Percentiles rank a stretch among this genome's conserved stretches.
These are phyloP conservation scores for Talaromyces sp. DNA, from an alignment of 2,329 filamentous ascomycete species.

Conservation along the genomic window DNA sequence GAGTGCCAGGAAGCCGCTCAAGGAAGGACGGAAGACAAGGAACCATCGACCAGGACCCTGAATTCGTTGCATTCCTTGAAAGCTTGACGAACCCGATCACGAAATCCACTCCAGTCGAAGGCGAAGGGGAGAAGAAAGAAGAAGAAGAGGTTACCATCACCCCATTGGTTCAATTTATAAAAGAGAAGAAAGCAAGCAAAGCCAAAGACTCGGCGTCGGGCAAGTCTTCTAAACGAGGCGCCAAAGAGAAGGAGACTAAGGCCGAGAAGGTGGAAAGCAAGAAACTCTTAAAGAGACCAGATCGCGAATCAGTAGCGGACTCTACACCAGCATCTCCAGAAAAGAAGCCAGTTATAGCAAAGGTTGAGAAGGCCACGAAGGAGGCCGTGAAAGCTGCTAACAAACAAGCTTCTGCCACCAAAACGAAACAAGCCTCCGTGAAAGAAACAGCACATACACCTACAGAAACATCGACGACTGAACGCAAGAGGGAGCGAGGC, in stretches of 20 bases:
- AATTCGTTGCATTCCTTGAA: constrained; percentile 91
- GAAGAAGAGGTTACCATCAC: constrained; percentile 71
- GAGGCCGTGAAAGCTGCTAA: constrained; percentile 60
- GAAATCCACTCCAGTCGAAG: constrained; percentile 53
- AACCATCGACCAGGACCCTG: constrained; percentile 92
- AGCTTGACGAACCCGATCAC: constrained; percentile 70
- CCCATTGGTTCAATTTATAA: constrained; percentile 82
- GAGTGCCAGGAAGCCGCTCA: constrained; percentile 69
- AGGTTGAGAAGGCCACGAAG: constrained; percentile 57
- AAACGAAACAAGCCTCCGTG: constrained; percentile 25
- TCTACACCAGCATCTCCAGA: constrained; percentile 25
- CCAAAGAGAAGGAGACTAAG: constrained; percentile 39
- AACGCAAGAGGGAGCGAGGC: constrained; percentile 53
- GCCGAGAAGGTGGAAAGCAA: constrained; percentile 40
- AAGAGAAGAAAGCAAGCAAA: constrained; percentile 84
- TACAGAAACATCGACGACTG: constrained; percentile 33
- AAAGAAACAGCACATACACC: constrained; percentile 16
- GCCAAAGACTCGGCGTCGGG: constrained; percentile 57
- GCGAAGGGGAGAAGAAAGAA: constrained; percentile 51
- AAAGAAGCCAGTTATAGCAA: constrained; percentile 30
- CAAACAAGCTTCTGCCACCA: constrained; percentile 30
- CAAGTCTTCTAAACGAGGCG: constrained; percentile 40
- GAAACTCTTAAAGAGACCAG: constrained; percentile 39
- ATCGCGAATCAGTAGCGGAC: constrained; percentile 30
- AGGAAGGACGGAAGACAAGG: constrained; percentile 82